Conservation (phyloP, 169 alveolate species). For the Plasmodium ovale region DNA sequence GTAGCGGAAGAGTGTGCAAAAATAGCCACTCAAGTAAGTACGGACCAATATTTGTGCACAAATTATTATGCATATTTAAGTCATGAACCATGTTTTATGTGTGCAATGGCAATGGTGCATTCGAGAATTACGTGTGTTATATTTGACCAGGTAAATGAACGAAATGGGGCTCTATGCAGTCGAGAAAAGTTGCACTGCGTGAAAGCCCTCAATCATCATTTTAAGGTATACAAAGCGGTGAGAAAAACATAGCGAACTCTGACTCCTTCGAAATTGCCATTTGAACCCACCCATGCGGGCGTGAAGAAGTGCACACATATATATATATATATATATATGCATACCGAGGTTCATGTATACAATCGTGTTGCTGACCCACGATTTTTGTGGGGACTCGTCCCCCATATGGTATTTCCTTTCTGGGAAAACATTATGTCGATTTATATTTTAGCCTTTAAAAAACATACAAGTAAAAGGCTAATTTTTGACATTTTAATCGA, state of each 20-base stretch:
- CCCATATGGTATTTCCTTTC: too few species aligned
- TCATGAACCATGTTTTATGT: conserved; percentile 97
- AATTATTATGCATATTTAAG: conserved; percentile 87
- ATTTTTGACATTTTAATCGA: too few species aligned
- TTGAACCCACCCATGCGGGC: too few species aligned
- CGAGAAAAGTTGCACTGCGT: conserved; percentile 84
- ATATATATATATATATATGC: too few species aligned
- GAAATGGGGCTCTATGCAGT: conserved; percentile 85
- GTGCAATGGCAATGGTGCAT: conserved; percentile 97
- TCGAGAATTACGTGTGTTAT: conserved; percentile 92
- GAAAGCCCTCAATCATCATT: conserved; percentile 85
- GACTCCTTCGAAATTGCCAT: too few species aligned
- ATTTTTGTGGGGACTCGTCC: too few species aligned
- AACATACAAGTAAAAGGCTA: too few species aligned
- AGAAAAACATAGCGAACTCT: not conserved
- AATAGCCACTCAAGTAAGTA: not conserved
- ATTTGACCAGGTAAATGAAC: conserved; percentile 82
- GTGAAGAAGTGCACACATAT: too few species aligned
- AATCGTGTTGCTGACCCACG: too few species aligned
- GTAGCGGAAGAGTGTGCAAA: conserved; percentile 8
- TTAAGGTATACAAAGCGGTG: conserved; percentile 80
- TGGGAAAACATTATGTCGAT: too few species aligned
- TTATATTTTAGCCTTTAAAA: too few species aligned
- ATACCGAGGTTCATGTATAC: too few species aligned
- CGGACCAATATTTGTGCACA: conserved; percentile 87